Conservation (phyloP, 139 green algal species). For the Astrephomene gubernaculifera region DNA sequence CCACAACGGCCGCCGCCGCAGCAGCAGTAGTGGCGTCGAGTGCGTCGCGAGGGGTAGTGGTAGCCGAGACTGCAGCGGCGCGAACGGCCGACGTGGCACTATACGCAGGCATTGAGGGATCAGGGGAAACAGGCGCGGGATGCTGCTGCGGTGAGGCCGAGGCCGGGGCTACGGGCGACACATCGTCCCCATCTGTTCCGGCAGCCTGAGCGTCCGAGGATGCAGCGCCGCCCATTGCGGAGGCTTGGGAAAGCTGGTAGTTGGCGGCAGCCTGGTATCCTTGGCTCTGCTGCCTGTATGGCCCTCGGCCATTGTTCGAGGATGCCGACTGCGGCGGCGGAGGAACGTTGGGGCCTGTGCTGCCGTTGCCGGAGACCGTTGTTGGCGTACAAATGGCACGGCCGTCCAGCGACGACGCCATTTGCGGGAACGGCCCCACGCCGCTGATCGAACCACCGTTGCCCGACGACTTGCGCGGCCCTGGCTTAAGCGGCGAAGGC, state of each 20-base stretch:
- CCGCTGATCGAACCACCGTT: constrained; percentile 6
- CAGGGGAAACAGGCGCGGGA: background rate
- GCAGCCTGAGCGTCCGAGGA: background rate
- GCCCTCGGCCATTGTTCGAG: background rate
- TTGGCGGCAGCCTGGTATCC: background rate
- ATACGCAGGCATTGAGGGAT: background rate
- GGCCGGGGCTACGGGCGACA: background rate
- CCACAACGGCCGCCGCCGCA: constrained; percentile 17
- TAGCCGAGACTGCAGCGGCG: background rate
- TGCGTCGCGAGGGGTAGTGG: background rate
- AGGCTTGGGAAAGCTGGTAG: background rate
- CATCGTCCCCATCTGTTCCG: background rate
- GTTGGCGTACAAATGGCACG: too few relatives aligned
- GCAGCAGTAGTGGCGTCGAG: constrained; percentile 30
- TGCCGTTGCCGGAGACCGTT: too few relatives aligned
- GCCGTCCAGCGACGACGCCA: background rate
- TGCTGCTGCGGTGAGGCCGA: constrained; percentile 3
- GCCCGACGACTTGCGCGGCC: constrained; percentile 36
- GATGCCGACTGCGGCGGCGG: background rate
- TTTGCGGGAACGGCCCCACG: background rate
- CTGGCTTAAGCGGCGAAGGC: constrained; percentile 37
- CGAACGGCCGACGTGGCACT: background rate
- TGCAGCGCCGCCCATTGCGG: background rate
- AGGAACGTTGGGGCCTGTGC: too few relatives aligned
- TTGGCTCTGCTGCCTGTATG: background rate